Percentiles rank a stretch among this genome's conserved stretches.
phyloP scores from a whole-genome alignment of 2,329 filamentous ascomycete species.

The Clonostachys rosea region DNA sequence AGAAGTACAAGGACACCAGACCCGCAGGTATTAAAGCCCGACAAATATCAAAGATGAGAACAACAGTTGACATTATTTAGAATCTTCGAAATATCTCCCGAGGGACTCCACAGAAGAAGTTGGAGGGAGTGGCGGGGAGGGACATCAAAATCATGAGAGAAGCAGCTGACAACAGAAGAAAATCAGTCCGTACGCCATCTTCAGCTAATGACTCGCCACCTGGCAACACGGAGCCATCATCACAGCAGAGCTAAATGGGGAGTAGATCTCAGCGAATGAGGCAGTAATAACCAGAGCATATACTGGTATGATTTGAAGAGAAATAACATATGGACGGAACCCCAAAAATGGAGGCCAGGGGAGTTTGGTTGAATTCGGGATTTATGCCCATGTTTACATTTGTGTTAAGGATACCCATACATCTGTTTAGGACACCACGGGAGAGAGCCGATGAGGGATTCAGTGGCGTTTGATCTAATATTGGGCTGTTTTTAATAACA shows the following conservation, averaged over 20 bases:
- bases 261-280: neutral
- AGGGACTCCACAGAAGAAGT: constrained; percentile 5
- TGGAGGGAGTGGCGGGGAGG: constrained; percentile 10
- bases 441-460: too few relatives aligned
- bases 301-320: neutral
- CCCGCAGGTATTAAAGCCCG: constrained; percentile 20
- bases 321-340: neutral
- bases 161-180: constrained; percentile 19
- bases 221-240: neutral
- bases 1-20: constrained; percentile 13
- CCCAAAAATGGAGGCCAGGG: neutral
- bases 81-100: constrained; percentile 22
- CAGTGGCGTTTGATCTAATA: too few relatives aligned
- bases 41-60: neutral
- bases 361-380: too few relatives aligned
- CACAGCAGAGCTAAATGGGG: neutral
- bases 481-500: too few relatives aligned
- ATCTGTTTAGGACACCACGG: too few relatives aligned
- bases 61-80: constrained; percentile 11
- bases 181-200: neutral
- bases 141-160: constrained; percentile 25
- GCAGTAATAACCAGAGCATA: neutral
- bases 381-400: too few relatives aligned
- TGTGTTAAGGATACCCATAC: too few relatives aligned
- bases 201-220: too few relatives aligned